Evolutionary conservation across 257 asterid species (phyloP).

Genomic region (Salvia splendens): DNA sequence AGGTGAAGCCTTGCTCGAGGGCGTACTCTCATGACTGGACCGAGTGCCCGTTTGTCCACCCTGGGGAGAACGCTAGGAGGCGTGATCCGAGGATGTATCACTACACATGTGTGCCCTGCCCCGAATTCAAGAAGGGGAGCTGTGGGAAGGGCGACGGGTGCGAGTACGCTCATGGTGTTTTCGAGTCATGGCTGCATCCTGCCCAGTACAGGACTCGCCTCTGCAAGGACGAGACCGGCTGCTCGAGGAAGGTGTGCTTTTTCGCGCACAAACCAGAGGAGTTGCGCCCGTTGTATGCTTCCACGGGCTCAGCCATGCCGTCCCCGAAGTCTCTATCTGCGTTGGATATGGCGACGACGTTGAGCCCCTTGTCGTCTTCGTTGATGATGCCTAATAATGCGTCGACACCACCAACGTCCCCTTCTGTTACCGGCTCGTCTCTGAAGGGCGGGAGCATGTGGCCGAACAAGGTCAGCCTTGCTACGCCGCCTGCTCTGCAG

Average conservation of each 20-base stretch:
- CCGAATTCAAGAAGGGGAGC: constrained; percentile 83
- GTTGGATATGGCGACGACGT: constrained; percentile 47
- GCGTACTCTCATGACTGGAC: constrained; percentile 67
- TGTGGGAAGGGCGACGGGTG: constrained; percentile 69
- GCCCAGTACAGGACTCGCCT: constrained; percentile 89
- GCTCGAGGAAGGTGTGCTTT: constrained; percentile 84
- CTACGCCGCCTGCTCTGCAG: constrained; percentile 68
- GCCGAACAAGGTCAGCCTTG: constrained; percentile 60
- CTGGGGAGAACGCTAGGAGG: constrained; percentile 60
- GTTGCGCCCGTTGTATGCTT: constrained; percentile 73
- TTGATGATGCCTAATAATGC: constrained; percentile 32
- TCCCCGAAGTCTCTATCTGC: constrained; percentile 57
- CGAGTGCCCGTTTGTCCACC: constrained; percentile 62
- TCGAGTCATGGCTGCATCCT: constrained; percentile 95
- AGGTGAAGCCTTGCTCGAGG: constrained; percentile 60
- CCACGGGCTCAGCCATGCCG: constrained; percentile 90
- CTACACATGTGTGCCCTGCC: constrained; percentile 93
- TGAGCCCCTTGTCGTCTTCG: constrained; percentile 60
- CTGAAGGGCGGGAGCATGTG: constrained; percentile 63
- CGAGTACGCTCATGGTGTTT: constrained; percentile 93
- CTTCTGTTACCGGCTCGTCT: constrained; percentile 54
- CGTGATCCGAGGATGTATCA: constrained; percentile 72
- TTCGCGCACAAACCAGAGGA: constrained; percentile 87
- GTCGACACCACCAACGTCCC: constrained; percentile 43
- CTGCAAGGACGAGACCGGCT: constrained; percentile 85